Percentiles rank a stretch among this genome's conserved stretches.
These are phyloP conservation scores for Aplosporella prunicola DNA, from an alignment of 2,329 filamentous ascomycete species.

Conservation along the genomic window DNA sequence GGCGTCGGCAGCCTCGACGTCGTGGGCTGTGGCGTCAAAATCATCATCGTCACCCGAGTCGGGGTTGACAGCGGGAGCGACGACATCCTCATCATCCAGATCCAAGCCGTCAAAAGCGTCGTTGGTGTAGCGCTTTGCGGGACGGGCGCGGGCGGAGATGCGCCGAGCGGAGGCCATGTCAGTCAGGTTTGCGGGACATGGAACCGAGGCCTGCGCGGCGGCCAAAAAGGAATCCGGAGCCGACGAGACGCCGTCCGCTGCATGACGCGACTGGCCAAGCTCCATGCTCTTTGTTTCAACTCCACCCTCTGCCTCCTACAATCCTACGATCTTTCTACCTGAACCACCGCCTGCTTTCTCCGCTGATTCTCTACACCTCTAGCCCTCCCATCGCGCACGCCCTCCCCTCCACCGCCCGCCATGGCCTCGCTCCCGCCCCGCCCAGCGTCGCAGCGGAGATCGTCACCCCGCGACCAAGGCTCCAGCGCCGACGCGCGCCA, in stretches of 20 bases:
- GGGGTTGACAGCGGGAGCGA: slow-evolving; percentile 15
- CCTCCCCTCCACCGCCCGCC: slow-evolving; percentile 6
- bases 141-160: slow-evolving; percentile 7
- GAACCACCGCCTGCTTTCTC: no score
- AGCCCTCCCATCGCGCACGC: no score
- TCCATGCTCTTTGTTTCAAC: no score
- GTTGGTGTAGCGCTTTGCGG: slow-evolving; percentile 18
- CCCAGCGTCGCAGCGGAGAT: slow-evolving; percentile 26
- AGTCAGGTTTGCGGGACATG: not conserved
- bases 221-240: not conserved
- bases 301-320: no score
- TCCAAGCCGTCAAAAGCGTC: slow-evolving; percentile 27
- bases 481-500: slow-evolving; percentile 19
- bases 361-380: no score
- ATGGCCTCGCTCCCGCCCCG: slow-evolving; percentile 37
- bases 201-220: not conserved
- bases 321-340: no score
- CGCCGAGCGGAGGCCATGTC: slow-evolving; percentile 9
- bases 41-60: slow-evolving; percentile 29
- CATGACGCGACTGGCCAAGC: no score
- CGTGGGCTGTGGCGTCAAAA: slow-evolving; percentile 8
- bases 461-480: slow-evolving; percentile 15
- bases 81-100: slow-evolving; percentile 15
- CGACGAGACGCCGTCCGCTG: not conserved
- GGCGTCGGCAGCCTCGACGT: slow-evolving; percentile 15